Conservation (phyloP, 306 rosid genomes). For the Coriaria nepalensis region DNA sequence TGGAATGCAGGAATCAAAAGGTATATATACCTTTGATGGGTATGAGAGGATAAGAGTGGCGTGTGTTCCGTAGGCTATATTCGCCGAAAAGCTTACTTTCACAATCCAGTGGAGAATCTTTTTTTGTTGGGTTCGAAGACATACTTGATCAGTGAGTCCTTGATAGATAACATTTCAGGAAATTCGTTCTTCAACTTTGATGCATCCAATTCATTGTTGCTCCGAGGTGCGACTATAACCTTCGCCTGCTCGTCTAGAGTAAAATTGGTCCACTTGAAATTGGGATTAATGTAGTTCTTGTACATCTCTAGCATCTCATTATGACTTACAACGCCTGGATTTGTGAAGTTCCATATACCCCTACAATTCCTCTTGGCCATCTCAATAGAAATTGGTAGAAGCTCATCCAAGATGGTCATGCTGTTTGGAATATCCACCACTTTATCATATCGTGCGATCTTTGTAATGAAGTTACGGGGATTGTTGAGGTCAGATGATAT, state of each 20-base stretch:
- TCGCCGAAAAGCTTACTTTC: constrained; percentile 1
- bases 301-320: constrained; percentile 60
- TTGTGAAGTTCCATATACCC: constrained; percentile 55
- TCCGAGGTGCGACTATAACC: constrained; percentile 28
- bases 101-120: constrained; percentile 15
- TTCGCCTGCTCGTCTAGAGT: constrained; percentile 32
- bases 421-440: constrained; percentile 41
- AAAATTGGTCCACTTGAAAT: constrained; percentile 36
- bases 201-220: constrained; percentile 35
- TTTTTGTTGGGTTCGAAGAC: constrained; percentile 37
- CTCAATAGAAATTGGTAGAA: constrained; percentile 43
- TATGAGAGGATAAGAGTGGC: no score
- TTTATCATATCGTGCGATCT: constrained; percentile 32
- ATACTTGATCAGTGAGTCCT: constrained; percentile 34
- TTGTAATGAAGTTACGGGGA: constrained; percentile 43
- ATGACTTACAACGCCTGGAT: constrained; percentile 43
- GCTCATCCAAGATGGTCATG: constrained; percentile 49
- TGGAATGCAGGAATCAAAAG: no score
- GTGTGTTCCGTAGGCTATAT: no score
- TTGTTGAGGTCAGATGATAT: constrained; percentile 41
- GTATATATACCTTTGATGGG: no score
- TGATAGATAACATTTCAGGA: constrained; percentile 30
- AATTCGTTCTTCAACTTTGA: constrained; percentile 37
- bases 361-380: constrained; percentile 38
- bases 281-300: constrained; percentile 34